These are phyloP conservation scores for Ustilago curta DNA, from an alignment of 1,284 basidiomycete species.

Conservation along the genomic window DNA sequence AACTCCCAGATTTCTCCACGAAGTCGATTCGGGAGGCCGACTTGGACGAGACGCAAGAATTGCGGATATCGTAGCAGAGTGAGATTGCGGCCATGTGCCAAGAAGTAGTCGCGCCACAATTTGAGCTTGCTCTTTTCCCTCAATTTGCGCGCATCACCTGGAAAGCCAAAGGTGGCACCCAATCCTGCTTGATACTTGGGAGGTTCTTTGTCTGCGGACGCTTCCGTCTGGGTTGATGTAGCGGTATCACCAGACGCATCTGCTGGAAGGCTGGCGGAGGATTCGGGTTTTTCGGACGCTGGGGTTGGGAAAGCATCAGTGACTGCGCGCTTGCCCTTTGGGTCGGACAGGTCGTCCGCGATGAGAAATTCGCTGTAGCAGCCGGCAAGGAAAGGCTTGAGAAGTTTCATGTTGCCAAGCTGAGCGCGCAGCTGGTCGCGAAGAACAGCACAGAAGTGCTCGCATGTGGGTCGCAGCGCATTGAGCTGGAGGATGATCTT, in stretches of 20 bases:
- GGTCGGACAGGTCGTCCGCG: constrained; percentile 64
- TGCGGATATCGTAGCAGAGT: constrained; percentile 95
- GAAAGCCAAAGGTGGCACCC: constrained; percentile 67
- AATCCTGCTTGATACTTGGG: constrained; percentile 60
- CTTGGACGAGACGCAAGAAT: constrained; percentile 94
- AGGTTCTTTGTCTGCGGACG: constrained; percentile 33
- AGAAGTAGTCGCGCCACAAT: constrained; percentile 87
- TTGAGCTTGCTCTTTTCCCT: constrained; percentile 97
- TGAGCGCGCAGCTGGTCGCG: constrained; percentile 91
- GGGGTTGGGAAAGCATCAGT: constrained; percentile 29
- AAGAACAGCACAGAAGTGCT: constrained; percentile 89
- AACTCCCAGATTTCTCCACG: constrained; percentile 99
- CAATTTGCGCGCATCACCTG: constrained; percentile 68
- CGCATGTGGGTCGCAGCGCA: constrained; percentile 92
- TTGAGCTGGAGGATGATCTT: constrained; percentile 96
- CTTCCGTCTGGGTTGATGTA: constrained; percentile 8
- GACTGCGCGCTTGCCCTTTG: constrained; percentile 68
- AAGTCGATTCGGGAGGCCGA: constrained; percentile 92
- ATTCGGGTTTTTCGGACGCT: constrained; percentile 22
- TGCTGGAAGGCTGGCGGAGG: constrained; percentile 6
- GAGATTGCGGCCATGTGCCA: constrained; percentile 85
- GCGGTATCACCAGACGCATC: constrained; percentile 20
- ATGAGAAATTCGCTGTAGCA: constrained; percentile 95
- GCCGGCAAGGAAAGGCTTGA: constrained; percentile 89
- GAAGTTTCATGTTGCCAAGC: constrained; percentile 80